Evolutionary conservation across 768 basidiomycete genomes (phyloP), one percentile per base, ranked within the genome.

Genomic region (Agaricus sinodeliciosus): DNA sequence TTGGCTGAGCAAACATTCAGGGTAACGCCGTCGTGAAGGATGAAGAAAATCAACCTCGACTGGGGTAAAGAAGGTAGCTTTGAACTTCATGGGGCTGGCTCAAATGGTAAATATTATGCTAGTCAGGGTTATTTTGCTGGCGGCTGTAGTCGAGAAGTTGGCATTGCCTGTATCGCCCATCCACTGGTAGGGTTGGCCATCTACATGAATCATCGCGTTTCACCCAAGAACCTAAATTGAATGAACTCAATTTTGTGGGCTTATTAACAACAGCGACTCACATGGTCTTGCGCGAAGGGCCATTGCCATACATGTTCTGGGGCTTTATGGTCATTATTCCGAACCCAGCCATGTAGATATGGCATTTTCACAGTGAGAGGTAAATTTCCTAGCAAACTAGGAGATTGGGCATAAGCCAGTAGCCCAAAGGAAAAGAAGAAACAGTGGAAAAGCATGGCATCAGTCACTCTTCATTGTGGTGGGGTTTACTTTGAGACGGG

Each of bases 51-150:
- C 16, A 58, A 79, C 80, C 73, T 81, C 80, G 9, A 82, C 72
- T 4, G 80, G 80, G 57, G 76, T 80, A 11, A 81, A 62, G 57
- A 80, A 84, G 3, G 66, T 75, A 11, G 73, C 71, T 31, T 72
- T 75, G 12, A 84, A 65, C 49, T 72, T 68, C 35, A 84, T 66
- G 5, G 74, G 71, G 2, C 81, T 81, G 5, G 81, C 78, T 9
- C 63, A 63, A 58, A 82, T 58, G 7, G 68, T 69, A 50, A 82
- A 79, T 9, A 69, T 69, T 42, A 74, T 79, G 51, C 76, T 77
- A 0, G 81, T 81, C 7, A 80, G 72, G 0, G 81, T 82, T 55
- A 82, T 75, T 3, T 57, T 43, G n/a, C 49, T 35, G 12, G 57
- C 40, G 25, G 49, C 46, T 11, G 57, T 58, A 9, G 40, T 62